phyloP scores from a whole-genome alignment of 495 filamentous ascomycete genomes.

The Bathelium albidoporum region DNA sequence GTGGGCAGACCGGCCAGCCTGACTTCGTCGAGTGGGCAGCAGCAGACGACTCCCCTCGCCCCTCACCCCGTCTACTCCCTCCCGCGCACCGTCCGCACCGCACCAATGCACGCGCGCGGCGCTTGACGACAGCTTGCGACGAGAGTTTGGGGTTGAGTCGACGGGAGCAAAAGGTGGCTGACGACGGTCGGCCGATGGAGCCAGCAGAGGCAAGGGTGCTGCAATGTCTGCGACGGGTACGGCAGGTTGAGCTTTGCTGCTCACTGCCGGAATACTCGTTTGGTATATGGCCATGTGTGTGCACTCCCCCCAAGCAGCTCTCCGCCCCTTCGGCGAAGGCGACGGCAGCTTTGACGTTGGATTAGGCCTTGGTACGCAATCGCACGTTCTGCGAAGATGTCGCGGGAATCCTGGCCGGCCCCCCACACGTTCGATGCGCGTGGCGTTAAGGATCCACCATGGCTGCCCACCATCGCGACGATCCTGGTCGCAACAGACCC shows the following conservation, averaged over 20 bases:
- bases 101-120: not conserved
- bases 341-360: too few relatives aligned
- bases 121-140: not conserved
- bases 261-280: not conserved
- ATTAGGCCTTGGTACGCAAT: not conserved
- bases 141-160: not conserved
- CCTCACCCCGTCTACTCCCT: not conserved
- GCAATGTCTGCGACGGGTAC: not conserved
- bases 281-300: not conserved
- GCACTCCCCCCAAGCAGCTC: not conserved
- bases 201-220: not conserved
- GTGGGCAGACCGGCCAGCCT: not conserved
- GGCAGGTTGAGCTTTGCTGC: not conserved
- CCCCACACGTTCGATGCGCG: constrained; percentile 2
- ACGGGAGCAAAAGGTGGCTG: not conserved
- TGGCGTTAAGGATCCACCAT: not conserved
- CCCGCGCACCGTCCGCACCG: not conserved
- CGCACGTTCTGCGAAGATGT: not conserved
- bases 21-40: not conserved
- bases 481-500: not conserved
- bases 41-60: not conserved
- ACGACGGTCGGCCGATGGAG: not conserved
- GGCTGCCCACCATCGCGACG: not conserved
- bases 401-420: not conserved
- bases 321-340: too few relatives aligned